Evolutionary conservation across 2,329 filamentous ascomycete species (phyloP), one percentile per base, ranked within the genome.

Genomic region (Penicillium corylophilum): DNA sequence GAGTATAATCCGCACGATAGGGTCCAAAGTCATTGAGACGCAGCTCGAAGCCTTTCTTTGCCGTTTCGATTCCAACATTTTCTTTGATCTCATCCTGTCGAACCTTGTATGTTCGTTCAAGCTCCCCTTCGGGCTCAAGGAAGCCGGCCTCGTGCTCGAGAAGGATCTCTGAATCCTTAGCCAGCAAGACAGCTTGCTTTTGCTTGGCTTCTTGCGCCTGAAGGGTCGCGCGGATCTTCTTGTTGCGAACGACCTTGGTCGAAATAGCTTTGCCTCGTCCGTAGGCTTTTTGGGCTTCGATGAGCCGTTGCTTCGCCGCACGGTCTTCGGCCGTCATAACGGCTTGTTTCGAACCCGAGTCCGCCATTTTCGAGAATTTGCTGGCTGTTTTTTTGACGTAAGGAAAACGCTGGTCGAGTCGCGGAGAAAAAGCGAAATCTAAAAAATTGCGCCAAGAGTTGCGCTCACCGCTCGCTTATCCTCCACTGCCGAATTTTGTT

Each of bases 91-190:
- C 91, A 60, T 90, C 84, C 72, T 99, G 94, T 54, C 89, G 85
- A 44, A 96, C 88, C 73, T 90, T 92, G 76, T 95, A 97, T 18
- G 94, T 99, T 68, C 86, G 80, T 72, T 99, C 94, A 55, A 99
- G 79, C 69, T 92, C 92, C 23, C 82, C 82, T 70, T 99, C 94
- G 1, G 93, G 81, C 72, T 97, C 90, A 50, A 99, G 77, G 64
- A 95, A 95, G 6, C 94, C 94, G 10, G 82, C 77, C 6, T 86
- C 83, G 70, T 96, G 90, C 73, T 97, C 93, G 48, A 95, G 82
- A 63, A 99, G 76, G 51, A 99, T 94, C 74, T 99, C 94, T 20
- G 93, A 90, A 78, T 96, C 93, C 74, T 96, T 95, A 15, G 94
- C 91, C 71, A 89, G 87, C 31, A 95, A 73, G 1, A 88, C 78